Evolutionary conservation across 305 asterid species (phyloP), one percentile per base, ranked within the genome.

Genomic region (Fraxinus albicans): DNA sequence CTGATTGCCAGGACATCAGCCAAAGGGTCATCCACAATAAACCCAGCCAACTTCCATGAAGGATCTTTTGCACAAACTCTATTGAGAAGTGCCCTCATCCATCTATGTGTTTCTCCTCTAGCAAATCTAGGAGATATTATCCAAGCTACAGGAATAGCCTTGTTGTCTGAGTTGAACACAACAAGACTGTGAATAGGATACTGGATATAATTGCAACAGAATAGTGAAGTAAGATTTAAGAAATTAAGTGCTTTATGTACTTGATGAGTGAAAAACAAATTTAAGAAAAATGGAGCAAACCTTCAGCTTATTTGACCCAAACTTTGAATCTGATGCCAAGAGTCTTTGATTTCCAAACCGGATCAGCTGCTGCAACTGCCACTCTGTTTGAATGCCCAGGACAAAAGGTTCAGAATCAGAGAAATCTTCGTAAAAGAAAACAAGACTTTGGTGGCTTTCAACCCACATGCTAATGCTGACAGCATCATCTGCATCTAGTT

Each of bases 111-210:
- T 76, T 92, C 95, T 77, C 86, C 89, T 83, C 92, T 89, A 79
- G 97, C 85, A 91, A 85, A 92, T 80, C 90, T 86, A 78, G 98
- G 91, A 50, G 97, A 65, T 80, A 96, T 86, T 79, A 96, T 86
- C 99, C 99, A 96, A 81, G 99, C 98, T 77, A 96, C 98, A 10
- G 98, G 99, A 36, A 96, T 93, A 91, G 98, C 98, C 97, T 94
- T 94, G 93, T 94, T 96, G 86, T 96, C 95, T 78, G 94, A 92
- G 92, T 94, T 96, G 96, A 94, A 94, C 86, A 94, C 98, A 86
- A 94, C 92, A 88, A 96, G 97, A 91, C 98, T 96, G 81, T 89
- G 93, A 88, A 96, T 77, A 35, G 98, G 95, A 88, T 93, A 90
- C 98, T 94, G 97, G 89, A 85, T 76, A 83, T 82, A 83, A 79